phyloP scores from a whole-genome alignment of 1,284 basidiomycete species.

The Athelia sp. region DNA sequence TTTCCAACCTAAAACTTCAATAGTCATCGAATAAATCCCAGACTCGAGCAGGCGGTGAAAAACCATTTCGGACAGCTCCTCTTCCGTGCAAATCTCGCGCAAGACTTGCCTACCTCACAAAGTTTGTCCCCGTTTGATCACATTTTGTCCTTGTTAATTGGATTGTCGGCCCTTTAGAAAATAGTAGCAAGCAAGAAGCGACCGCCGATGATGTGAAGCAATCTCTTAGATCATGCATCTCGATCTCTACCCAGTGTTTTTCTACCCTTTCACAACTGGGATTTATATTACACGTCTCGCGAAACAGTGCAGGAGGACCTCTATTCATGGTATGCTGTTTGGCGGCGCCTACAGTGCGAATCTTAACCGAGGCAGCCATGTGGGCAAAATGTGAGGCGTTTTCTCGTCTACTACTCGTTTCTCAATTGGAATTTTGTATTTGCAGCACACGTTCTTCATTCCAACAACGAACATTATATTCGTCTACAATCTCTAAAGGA shows the following conservation, averaged over 20 bases:
- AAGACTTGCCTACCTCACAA: background rate
- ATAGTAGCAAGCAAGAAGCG: background rate
- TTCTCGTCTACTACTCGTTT: background rate
- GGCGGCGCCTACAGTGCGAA: slow-evolving; percentile 6
- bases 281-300: background rate
- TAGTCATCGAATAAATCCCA: background rate
- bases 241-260: background rate
- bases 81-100: background rate
- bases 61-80: background rate
- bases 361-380: background rate
- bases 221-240: background rate
- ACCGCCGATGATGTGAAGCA: background rate
- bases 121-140: slow-evolving; percentile 1
- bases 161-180: background rate
- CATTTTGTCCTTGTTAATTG: background rate
- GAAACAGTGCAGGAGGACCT: slow-evolving; percentile 7
- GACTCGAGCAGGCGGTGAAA: background rate
- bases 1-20: too few species aligned
- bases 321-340: slow-evolving; percentile 10
- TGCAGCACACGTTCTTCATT: slow-evolving; percentile 9
- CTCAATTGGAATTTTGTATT: background rate
- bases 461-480: slow-evolving; percentile 9
- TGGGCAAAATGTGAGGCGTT: background rate
- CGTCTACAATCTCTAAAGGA: slow-evolving; percentile 9
- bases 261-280: background rate